A percentile compares a stretch with the other conserved stretches of the same genome.
phyloP scores from a whole-genome alignment of 2,329 filamentous ascomycete species.

The Colletotrichum viniferum region DNA sequence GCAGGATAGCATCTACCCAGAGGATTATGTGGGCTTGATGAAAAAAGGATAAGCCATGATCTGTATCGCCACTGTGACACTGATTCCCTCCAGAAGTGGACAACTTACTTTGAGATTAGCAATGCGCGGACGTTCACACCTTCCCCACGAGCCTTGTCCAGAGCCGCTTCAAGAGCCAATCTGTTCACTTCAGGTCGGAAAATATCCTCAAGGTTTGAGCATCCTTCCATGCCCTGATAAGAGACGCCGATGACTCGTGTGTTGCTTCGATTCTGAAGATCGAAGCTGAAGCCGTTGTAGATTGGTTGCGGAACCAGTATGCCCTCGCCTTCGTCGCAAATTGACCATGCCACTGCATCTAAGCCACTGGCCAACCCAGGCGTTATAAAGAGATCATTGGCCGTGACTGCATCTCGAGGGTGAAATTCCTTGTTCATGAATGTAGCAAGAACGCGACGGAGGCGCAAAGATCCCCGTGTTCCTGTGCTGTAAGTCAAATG shows the following conservation, averaged over 20 bases:
- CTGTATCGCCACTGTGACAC: not conserved
- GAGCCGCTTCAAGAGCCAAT: constrained; percentile 19
- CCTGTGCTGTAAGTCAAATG: constrained; percentile 33
- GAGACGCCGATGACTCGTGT: constrained; percentile 20
- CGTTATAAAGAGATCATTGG: constrained; percentile 28
- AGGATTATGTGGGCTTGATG: constrained; percentile 34
- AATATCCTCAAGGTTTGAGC: constrained; percentile 22
- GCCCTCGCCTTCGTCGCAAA: constrained; percentile 32
- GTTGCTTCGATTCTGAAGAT: constrained; percentile 23
- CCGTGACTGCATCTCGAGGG: constrained; percentile 15
- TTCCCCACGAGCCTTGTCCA: constrained; percentile 3
- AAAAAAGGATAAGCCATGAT: not conserved
- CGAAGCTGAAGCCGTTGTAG: constrained; percentile 31
- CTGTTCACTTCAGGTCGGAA: constrained; percentile 23
- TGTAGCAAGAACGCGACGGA: constrained; percentile 25
- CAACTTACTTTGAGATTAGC: constrained; percentile 18
- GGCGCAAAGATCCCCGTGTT: constrained; percentile 29
- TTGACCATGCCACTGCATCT: constrained; percentile 28
- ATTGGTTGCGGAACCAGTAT: constrained; percentile 31
- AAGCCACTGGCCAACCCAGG: constrained; percentile 28
- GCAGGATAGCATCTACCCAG: constrained; percentile 31
- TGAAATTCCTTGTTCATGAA: constrained; percentile 27
- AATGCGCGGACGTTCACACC: constrained; percentile 16
- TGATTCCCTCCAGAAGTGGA: not conserved
- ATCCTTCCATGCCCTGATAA: constrained; percentile 22